Conservation (phyloP, 805 yeast genomes). For the Saccharomyces paradoxus region DNA sequence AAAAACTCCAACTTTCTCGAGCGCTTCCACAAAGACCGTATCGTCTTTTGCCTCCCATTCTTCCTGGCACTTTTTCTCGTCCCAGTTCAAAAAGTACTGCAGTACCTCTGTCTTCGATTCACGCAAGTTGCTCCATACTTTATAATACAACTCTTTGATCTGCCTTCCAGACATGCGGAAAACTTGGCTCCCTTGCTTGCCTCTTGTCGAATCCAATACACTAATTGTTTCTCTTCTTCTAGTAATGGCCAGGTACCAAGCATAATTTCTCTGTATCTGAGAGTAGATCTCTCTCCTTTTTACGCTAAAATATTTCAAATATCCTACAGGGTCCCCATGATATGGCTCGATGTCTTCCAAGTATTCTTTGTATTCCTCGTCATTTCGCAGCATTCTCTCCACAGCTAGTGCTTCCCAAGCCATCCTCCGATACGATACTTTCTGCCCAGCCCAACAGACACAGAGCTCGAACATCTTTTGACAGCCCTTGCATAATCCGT, state of each 20-base stretch:
- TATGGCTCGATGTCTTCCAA: not conserved
- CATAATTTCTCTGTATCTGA: constrained; percentile 1
- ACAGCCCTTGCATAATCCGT: no score
- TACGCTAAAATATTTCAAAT: not conserved
- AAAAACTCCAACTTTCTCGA: no score
- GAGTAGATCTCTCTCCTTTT: not conserved
- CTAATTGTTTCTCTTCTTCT: constrained; percentile 1
- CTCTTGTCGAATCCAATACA: not conserved
- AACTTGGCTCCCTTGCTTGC: not conserved
- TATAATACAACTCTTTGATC: no score
- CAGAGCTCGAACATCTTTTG: not conserved
- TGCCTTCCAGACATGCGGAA: constrained; percentile 1
- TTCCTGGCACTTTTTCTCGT: no score
- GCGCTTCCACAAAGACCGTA: no score
- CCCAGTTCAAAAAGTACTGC: no score
- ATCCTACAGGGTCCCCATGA: not conserved
- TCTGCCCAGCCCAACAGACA: not conserved
- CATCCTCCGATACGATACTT: not conserved
- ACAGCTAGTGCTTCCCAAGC: no score
- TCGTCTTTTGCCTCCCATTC: no score
- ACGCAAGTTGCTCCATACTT: no score
- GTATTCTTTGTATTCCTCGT: not conserved
- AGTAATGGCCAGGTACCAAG: constrained; percentile 2
- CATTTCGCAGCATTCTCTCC: no score
- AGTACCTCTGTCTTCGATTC: no score